Base-by-base conservation (phyloP, 2,329 filamentous ascomycete genomes). In the Proliferodiscus dingleyae region DNA sequence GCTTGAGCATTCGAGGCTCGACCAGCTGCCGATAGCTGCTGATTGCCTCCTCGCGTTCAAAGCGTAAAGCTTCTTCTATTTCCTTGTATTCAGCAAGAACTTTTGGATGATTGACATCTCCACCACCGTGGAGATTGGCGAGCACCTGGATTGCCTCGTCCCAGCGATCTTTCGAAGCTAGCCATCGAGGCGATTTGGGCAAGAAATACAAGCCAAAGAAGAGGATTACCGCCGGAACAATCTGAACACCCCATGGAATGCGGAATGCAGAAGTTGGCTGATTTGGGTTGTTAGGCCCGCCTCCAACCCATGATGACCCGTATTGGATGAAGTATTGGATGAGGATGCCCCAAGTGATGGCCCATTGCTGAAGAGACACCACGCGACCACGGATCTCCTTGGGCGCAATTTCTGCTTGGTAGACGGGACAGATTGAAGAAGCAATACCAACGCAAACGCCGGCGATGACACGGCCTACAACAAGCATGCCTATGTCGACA, bases 391-490 rank as follows among this genome's bases (percentile, higher is more conserved):
- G 71, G 43, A 70, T 71, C 53, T 75, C 73, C 53, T 74, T 75
- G 15, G 75, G 76, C 13, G 82, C 78, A 23, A 86, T 71, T 61
- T 86, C 83, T 16, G 80, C 74, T 22, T 85, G 75, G 60, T 85
- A 86, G 30, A 85, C 80, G 4, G 81, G 80, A 2, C 83, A 80
- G 55, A 84, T 80, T 0, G 80, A 76, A 26, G 77, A 81, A 45
- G 77, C 80, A 61, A 89, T 87, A 49, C 86, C 87, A 45, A 89
- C 83, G 46, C 81, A 81, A 54, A 89, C 59, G 33, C 86, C 86
- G 52, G 85, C 83, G 63, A 89, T 78, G 51, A 84, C 68, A 51
- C 87, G 80, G 3, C 85, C 86, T 2, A 76, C 76, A 49, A 86
- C 79, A 15, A 90, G 73, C 82, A 89, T 87, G 22, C 69, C 73